Evolutionary conservation across 2,329 filamentous ascomycete species (phyloP).

Genomic region (Fusarium nisikadoi): DNA sequence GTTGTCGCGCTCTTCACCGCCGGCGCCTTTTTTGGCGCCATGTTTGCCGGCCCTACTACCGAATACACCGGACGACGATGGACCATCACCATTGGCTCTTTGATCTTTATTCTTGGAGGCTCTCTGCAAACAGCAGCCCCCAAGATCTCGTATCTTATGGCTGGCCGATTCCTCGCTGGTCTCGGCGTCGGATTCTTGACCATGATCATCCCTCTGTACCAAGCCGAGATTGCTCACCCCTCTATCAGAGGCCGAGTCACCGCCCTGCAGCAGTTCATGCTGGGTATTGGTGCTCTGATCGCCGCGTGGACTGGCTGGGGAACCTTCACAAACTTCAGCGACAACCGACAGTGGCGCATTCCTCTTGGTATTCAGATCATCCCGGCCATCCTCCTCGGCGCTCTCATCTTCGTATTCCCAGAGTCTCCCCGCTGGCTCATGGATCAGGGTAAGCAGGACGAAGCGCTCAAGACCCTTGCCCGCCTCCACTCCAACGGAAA

Average conservation of each 20-base stretch:
- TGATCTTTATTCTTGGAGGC: conserved; percentile 79
- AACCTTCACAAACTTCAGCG: conserved; percentile 47
- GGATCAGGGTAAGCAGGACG: conserved; percentile 71
- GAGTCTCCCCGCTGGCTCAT: conserved; percentile 82
- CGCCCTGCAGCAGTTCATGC: conserved; percentile 83
- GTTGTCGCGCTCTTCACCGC: conserved; percentile 80
- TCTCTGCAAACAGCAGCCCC: conserved; percentile 76
- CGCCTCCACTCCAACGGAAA: conserved; percentile 77
- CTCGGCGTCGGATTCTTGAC: conserved; percentile 57
- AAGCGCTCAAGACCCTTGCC: conserved; percentile 74
- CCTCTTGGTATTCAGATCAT: conserved; percentile 75
- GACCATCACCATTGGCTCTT: conserved; percentile 77
- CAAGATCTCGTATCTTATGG: conserved; percentile 69
- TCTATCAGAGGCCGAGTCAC: conserved; percentile 80
- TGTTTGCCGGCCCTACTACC: conserved; percentile 72
- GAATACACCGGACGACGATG: conserved; percentile 69
- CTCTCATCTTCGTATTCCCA: conserved; percentile 75
- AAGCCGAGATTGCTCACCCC: conserved; percentile 82
- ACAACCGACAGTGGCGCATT: conserved; percentile 50
- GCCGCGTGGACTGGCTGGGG: conserved; percentile 81
- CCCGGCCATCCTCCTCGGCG: conserved; percentile 71
- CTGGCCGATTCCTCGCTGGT: conserved; percentile 76
- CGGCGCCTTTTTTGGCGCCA: conserved; percentile 77
- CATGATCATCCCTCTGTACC: conserved; percentile 70
- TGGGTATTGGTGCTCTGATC: conserved; percentile 77